Evolutionary conservation across 2,329 filamentous ascomycete genomes (phyloP), one percentile per base, ranked within the genome.

Genomic region (Arthrobotrys conoides): DNA sequence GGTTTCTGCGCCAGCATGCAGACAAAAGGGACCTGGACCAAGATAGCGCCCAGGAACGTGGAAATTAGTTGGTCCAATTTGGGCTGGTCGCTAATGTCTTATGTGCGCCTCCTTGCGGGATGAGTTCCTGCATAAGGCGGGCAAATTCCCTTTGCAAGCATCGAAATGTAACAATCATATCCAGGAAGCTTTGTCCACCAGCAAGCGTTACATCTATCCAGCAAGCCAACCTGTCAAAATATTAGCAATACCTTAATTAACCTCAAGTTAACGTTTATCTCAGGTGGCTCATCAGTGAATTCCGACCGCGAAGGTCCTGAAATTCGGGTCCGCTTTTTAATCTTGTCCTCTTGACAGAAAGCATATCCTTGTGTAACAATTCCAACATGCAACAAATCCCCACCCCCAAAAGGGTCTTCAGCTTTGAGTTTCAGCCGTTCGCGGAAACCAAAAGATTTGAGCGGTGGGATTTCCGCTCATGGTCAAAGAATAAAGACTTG

Each of bases 31-130:
- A 55, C 61, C 49, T 46, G 49, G 16, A 44, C 44, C 22, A 49
- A 71, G 36, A 61, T 27, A 36, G 57, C 36, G 57, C 57, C 55
- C 33, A 61, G 57, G 57, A 61, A 55, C 46, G 67, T 71, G 61
- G 61, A 73, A 73, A 73, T 73, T 73, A 22, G 22, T 44, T 38
- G 59, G 27, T 59, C 61, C 41, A 5, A 6, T 67, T 66, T 49
- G 12, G 61, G 61, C 44, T 67, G 61, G 61, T 73, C 55, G 69
- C 51, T 59, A 66, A 73, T 22, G 44, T 63, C 44, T 20, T 46
- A 24, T 6, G 38, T 14, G 14, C 16, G 10, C 27, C 67, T 41
- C 68, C 68, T 55, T 65, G 44, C 57, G 5, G 27, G 22, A 48
- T 33, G 24, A 55, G 46, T 64, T 59, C 57, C 27, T 71, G 51